Base-by-base conservation (phyloP, 2,329 filamentous ascomycete species). In the Fusarium sp. region DNA sequence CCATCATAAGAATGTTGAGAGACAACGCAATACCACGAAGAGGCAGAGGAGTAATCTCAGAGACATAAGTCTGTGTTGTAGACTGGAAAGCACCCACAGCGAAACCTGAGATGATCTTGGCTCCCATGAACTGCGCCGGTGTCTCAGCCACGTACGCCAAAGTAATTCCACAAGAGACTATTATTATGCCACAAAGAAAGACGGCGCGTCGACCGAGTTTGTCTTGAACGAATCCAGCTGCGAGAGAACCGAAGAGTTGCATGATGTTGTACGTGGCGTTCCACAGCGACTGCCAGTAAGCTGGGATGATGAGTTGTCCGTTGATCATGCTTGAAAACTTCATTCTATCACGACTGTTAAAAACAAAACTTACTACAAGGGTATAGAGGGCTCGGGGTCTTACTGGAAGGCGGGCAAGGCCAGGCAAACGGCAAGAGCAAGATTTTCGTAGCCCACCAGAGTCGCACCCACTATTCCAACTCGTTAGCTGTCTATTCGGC, bases 231-330 rank as follows among this genome's bases (percentile, higher is more conserved):
- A 41, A 61, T 16, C 59, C 59, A 15, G 36, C 59, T 0, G 59
- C 28, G 18, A 61, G 34, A 23, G 59, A 61, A 13, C 59, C 59
- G 50, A 61, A 36, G 41, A 61, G 40, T 10, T 41, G 47, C 7
- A 44, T 61, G 2, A 61, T 23, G 9, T 61, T 61, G 16, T 56
- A 61, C 18, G 50, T 7, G 2, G 59, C 47, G 28, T 44, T 61
- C 59, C 51, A 61, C 28, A 61, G 59, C 28, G 59, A 56, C n/a
- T 61, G 59, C 59, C 59, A 61, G 16, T 61, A 61, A 15, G 59
- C 59, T 7, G 59, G 59, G 28, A 61, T 61, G 44, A 61, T 61
- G 9, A 61, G 59, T 4, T 30, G 34, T 4, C 59, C 51, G 27
- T 57, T 30, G n/a, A 61, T 52, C 16, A 50, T 44, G 43, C 15